Evolutionary conservation across 305 asterid genomes (phyloP).

Genomic region (Caryopteris hybrid): DNA sequence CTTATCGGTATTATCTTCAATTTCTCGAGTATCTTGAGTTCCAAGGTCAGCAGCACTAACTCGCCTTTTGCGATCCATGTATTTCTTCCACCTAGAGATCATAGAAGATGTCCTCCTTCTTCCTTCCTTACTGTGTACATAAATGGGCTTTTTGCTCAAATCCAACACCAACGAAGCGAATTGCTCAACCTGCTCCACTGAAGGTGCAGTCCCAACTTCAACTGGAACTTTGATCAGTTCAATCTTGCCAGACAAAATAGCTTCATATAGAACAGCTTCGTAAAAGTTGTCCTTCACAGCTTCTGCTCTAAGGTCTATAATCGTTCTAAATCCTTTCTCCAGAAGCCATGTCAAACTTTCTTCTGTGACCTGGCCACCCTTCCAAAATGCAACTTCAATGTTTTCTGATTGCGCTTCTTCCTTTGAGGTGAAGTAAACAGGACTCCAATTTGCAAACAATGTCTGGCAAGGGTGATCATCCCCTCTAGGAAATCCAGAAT

Average conservation of each 20-base stretch:
- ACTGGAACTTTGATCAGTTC: constrained; percentile 77
- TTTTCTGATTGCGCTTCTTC: constrained; percentile 40
- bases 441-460: constrained; percentile 84
- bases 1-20: constrained; percentile 35
- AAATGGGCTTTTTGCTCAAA: constrained; percentile 60
- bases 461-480: constrained; percentile 72
- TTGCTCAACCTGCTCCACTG: constrained; percentile 67
- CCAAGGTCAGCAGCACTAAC: constrained; percentile 27
- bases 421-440: constrained; percentile 54
- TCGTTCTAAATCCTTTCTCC: constrained; percentile 77
- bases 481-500: constrained; percentile 80
- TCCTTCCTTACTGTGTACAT: constrained; percentile 95
- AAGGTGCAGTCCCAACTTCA: constrained; percentile 80
- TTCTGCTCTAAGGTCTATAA: constrained; percentile 94
- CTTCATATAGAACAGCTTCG: constrained; percentile 49
- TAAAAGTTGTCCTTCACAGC: constrained; percentile 77
- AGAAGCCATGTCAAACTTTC: constrained; percentile 85
- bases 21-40: constrained; percentile 35
- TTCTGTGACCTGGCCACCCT: constrained; percentile 94
- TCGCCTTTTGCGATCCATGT: constrained; percentile 45
- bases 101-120: constrained; percentile 75
- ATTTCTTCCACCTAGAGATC: constrained; percentile 93
- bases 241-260: constrained; percentile 50
- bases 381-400: constrained; percentile 72
- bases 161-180: constrained; percentile 71